Conservation (phyloP, 2,329 filamentous ascomycete genomes). For the Tolypocladium paradoxum region DNA sequence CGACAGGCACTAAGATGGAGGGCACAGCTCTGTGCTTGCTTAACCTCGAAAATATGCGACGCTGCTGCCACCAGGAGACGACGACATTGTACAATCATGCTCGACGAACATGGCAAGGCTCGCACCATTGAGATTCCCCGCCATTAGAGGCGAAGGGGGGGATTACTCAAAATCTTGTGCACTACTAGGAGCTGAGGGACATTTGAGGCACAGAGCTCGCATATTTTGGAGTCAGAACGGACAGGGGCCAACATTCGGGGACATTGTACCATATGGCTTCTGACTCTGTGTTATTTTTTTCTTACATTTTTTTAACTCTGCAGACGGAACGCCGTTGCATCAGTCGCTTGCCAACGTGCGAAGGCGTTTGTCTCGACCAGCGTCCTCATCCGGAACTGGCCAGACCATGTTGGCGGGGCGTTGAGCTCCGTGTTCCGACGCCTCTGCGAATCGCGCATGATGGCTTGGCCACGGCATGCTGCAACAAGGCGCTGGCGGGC, state of each 20-base stretch:
- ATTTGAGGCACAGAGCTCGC: not conserved
- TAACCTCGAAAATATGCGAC: not conserved
- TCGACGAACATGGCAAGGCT: not conserved
- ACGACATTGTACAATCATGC: not conserved
- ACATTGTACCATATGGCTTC: not conserved
- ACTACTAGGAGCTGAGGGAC: not conserved
- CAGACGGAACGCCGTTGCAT: not conserved
- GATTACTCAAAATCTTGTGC: not conserved
- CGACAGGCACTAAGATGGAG: not conserved
- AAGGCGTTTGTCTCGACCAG: not conserved
- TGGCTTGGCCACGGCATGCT: not conserved
- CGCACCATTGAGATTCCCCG: not conserved
- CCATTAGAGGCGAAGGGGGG: not conserved
- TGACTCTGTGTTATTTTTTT: constrained; percentile 2
- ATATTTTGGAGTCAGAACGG: not conserved
- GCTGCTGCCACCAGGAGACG: not conserved
- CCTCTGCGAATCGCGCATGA: not conserved
- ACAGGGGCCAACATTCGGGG: not conserved
- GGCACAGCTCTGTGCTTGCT: not conserved
- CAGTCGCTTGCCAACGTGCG: not conserved
- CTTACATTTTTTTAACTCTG: not conserved
- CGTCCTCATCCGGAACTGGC: not conserved
- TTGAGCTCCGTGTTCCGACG: not conserved
- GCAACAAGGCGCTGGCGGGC: not conserved
- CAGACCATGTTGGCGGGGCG: not conserved